phyloP scores from a whole-genome alignment of 2,329 filamentous ascomycete genomes.

The Dryadomyces quercivorus region DNA sequence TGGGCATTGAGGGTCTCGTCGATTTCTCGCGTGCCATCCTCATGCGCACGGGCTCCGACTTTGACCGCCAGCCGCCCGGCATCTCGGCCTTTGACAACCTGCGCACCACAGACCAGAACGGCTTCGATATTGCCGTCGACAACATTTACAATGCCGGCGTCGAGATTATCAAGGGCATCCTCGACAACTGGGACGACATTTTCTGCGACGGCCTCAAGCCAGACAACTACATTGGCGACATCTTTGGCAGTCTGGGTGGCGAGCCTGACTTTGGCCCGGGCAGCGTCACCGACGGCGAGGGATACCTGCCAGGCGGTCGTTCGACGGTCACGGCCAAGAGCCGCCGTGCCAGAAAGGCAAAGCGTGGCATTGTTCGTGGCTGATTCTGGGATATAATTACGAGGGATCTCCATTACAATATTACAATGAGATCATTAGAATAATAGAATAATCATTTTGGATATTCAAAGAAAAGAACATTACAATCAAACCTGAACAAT shows the following conservation, averaged over 20 bases:
- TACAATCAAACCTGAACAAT: neutral
- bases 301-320: constrained; percentile 15
- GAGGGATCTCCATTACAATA: no score
- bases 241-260: constrained; percentile 57
- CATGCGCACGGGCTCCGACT: constrained; percentile 57
- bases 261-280: constrained; percentile 52
- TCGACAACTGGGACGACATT: constrained; percentile 45
- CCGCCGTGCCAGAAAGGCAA: neutral
- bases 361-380: constrained; percentile 3
- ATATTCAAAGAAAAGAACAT: neutral
- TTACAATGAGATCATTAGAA: no score
- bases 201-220: constrained; percentile 46
- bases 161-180: constrained; percentile 51
- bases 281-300: constrained; percentile 26
- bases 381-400: neutral
- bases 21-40: constrained; percentile 58
- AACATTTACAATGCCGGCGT: constrained; percentile 58
- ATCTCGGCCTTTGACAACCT: constrained; percentile 46
- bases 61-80: constrained; percentile 54
- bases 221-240: constrained; percentile 57
- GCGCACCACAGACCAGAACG: constrained; percentile 47
- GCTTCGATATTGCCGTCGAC: constrained; percentile 47
- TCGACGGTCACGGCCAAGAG: constrained; percentile 12
- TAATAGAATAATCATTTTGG: neutral
- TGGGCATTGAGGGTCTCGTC: constrained; percentile 40